Evolutionary conservation across 495 filamentous ascomycete species (phyloP).

Genomic region (Penicillium arizonense): DNA sequence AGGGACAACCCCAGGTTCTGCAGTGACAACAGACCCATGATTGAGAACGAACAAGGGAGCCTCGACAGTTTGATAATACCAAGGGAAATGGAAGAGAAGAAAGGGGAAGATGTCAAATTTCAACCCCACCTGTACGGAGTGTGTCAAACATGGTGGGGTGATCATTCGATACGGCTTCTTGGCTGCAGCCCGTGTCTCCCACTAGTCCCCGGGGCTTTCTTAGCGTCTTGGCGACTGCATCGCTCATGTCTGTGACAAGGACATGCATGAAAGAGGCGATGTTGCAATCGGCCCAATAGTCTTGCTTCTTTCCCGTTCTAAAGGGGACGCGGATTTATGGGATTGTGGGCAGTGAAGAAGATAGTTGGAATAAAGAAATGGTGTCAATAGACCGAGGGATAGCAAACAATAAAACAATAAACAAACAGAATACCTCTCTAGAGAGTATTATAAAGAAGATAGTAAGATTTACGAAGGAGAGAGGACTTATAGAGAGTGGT

Average conservation of each 20-base stretch:
- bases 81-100: neutral
- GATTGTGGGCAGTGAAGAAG: too few species aligned
- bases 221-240: neutral
- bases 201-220: neutral
- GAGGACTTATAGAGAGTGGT: neutral
- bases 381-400: neutral
- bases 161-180: neutral
- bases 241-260: too few species aligned
- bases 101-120: neutral
- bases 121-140: conserved; percentile 5
- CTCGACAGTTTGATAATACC: neutral
- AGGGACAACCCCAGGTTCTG: conserved; percentile 42
- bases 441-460: too few species aligned
- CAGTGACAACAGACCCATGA: conserved; percentile 26
- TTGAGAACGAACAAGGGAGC: neutral
- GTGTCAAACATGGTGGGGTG: conserved; percentile 4
- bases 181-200: neutral
- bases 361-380: neutral
- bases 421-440: too few species aligned
- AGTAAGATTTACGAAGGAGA: neutral
- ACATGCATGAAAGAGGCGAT: too few species aligned
- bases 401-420: too few species aligned
- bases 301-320: too few species aligned
- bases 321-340: too few species aligned
- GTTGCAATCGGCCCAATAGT: too few species aligned